Percentiles rank a stretch among this genome's conserved stretches.
Evolutionary conservation across 495 filamentous ascomycete genomes (phyloP).

Genomic region (Astrothelium subdiscretum): DNA sequence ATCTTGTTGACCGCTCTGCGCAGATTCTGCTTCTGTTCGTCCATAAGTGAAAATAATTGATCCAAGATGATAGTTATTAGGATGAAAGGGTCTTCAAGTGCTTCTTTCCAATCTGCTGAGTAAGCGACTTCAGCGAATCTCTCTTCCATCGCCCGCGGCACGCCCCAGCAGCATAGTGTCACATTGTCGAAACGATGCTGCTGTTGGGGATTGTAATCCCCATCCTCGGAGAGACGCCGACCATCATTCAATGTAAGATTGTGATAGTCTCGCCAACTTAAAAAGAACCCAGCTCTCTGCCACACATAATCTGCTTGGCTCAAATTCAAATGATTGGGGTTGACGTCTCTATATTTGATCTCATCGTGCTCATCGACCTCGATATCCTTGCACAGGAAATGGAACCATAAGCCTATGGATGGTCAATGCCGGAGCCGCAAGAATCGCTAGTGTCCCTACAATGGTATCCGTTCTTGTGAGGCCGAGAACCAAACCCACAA

Average conservation of each 20-base stretch:
- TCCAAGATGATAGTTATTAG: slow-evolving; percentile 11
- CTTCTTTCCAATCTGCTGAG: slow-evolving; percentile 8
- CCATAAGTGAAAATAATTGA: slow-evolving; percentile 6
- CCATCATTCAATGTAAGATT: background rate
- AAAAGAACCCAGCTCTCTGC: slow-evolving; percentile 9
- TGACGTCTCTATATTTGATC: slow-evolving; percentile 1
- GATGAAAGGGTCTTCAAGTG: slow-evolving; percentile 6
- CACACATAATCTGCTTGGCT: slow-evolving; percentile 14
- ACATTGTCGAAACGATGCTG: slow-evolving; percentile 2
- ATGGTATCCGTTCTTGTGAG: slow-evolving; percentile 2
- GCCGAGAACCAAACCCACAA: slow-evolving; percentile 6
- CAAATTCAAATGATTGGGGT: slow-evolving; percentile 1
- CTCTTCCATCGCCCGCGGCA: slow-evolving; percentile 5
- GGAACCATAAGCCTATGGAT: slow-evolving; percentile 9
- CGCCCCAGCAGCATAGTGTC: slow-evolving; percentile 13
- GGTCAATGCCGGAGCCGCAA: background rate
- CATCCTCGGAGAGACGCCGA: background rate
- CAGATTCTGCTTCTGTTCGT: slow-evolving; percentile 1
- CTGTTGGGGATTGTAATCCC: background rate
- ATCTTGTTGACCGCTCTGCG: slow-evolving; percentile 3
- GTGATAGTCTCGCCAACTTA: slow-evolving; percentile 1
- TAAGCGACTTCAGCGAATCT: slow-evolving; percentile 4
- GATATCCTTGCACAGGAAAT: slow-evolving; percentile 13
- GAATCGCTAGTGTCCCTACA: slow-evolving; percentile 3
- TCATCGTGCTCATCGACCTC: slow-evolving; percentile 3